These are phyloP conservation scores for Copromyces sp. DNA, from an alignment of 495 filamentous ascomycete species.

Conservation along the genomic window DNA sequence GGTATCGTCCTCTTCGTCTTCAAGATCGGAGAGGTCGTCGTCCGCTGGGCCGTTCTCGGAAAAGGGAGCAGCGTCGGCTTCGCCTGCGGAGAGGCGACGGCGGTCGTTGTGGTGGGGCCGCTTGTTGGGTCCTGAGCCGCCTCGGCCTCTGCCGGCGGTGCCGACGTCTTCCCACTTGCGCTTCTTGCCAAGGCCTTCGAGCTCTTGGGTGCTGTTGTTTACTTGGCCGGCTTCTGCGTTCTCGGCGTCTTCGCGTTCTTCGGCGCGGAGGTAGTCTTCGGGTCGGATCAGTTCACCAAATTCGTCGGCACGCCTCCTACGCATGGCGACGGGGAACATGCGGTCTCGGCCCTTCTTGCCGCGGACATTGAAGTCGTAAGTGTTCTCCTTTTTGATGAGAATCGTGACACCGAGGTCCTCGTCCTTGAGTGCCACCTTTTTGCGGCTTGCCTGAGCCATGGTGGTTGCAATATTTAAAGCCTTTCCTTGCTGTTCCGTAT, in stretches of 20 bases:
- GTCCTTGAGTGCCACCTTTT: slow-evolving; percentile 71
- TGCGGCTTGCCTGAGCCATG: slow-evolving; percentile 66
- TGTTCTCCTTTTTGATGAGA: slow-evolving; percentile 72
- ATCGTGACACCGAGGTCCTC: slow-evolving; percentile 87
- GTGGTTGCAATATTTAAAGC: slow-evolving; percentile 80
- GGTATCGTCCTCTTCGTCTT: slow-evolving; percentile 47
- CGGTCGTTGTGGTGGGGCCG: slow-evolving; percentile 23
- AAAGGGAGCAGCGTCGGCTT: slow-evolving; percentile 28
- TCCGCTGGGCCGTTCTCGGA: slow-evolving; percentile 29
- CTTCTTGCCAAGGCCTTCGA: slow-evolving; percentile 79
- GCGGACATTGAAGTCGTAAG: slow-evolving; percentile 89
- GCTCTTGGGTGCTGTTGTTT: slow-evolving; percentile 28
- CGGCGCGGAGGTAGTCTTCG: slow-evolving; percentile 87
- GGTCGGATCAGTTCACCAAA: slow-evolving; percentile 89
- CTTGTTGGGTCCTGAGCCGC: slow-evolving; percentile 24
- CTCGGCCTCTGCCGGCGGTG: slow-evolving; percentile 25
- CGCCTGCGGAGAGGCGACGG: slow-evolving; percentile 28
- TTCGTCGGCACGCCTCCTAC: slow-evolving; percentile 73
- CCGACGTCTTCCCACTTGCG: slow-evolving; percentile 78
- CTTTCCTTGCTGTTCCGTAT: slow-evolving; percentile 84
- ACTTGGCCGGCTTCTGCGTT: slow-evolving; percentile 41
- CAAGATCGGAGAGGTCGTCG: slow-evolving; percentile 43
- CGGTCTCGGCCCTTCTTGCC: slow-evolving; percentile 87
- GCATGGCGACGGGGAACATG: slow-evolving; percentile 80
- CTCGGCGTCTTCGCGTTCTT: slow-evolving; percentile 80